Base-by-base conservation (phyloP, 2,329 filamentous ascomycete species). In the Colletotrichum euphorbiae region DNA sequence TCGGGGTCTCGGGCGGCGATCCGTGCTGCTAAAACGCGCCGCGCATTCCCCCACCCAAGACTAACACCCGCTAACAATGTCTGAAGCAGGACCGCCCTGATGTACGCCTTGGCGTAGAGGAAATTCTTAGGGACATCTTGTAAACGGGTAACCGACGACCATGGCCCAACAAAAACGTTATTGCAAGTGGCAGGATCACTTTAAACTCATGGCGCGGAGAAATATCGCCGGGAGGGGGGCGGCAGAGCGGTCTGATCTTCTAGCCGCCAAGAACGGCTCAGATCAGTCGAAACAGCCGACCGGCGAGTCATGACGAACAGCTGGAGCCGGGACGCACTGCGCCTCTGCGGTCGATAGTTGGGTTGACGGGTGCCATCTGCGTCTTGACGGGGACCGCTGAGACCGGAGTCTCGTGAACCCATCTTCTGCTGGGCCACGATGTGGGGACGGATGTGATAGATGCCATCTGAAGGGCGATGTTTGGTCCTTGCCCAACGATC, bases 271-370 rank as follows among this genome's bases (percentile, higher is more conserved):
- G 61, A 43, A 66, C 66, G 66, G 66, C 62, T 55, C 55, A 66
- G 54, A 65, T 69, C 62, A 66, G 66, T 60, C 62, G 66, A 69
- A 66, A 65, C 61, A 60, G 52, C 66, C 66, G 61, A 50, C 19
- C 19, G 19, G 40, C 61, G 17, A 68, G 55, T 50, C 46, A 50
- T 21, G 33, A 55, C 13, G 33, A n/a, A 52, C 54, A 11, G n/a
- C 17, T 59, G 40, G 42, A 31, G 54, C 48, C 5, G 15, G 28
- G 40, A 40, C 13, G 17, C 28, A 28, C 4, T 42, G 33, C 56
- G 36, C 8, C 21, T 46, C 31, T n/a, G 38, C n/a, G 33, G 38
- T 38, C 33, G 17, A 45, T 17, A 50, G 52, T 52, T 55, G 42
- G 12, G 48, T 52, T 66, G 61, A 59, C 61, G 62, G 61, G 48